phyloP scores from a whole-genome alignment of 768 basidiomycete species.

The Lactarius psammicola region DNA sequence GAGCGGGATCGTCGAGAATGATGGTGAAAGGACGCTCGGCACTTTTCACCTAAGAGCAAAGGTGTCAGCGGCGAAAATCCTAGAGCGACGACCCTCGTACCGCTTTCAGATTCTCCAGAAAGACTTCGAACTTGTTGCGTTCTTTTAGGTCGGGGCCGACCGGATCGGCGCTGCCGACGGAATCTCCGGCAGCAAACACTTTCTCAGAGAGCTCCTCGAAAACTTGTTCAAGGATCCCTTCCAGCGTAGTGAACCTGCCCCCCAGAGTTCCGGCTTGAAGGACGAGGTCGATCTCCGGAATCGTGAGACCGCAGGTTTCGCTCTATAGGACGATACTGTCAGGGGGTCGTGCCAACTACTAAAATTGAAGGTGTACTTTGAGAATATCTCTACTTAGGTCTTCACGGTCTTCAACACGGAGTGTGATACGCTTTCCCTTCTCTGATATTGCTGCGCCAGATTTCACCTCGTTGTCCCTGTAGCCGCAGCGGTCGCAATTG shows the following conservation, averaged over 20 bases:
- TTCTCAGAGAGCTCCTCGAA: constrained; percentile 94
- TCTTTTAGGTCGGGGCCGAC: constrained; percentile 19
- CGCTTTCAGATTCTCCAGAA: constrained; percentile 74
- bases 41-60: constrained; percentile 59
- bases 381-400: constrained; percentile 92
- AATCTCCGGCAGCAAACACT: constrained; percentile 74
- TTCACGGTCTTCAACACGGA: constrained; percentile 89
- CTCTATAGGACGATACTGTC: constrained; percentile 53
- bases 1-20: constrained; percentile 91
- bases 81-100: constrained; percentile 40
- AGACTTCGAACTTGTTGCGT: constrained; percentile 63
- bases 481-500: constrained; percentile 93
- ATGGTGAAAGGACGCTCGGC: constrained; percentile 83
- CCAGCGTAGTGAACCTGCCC: constrained; percentile 95
- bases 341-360: neutral
- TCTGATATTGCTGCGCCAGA: constrained; percentile 87
- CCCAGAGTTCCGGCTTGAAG: constrained; percentile 93
- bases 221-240: constrained; percentile 91
- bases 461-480: constrained; percentile 97
- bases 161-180: constrained; percentile 44
- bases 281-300: constrained; percentile 93
- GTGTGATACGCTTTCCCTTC: constrained; percentile 79
- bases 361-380: constrained; percentile 56
- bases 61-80: neutral
- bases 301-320: constrained; percentile 83